phyloP scores from a whole-genome alignment of 768 basidiomycete species.

The Daedaleopsis nitida region DNA sequence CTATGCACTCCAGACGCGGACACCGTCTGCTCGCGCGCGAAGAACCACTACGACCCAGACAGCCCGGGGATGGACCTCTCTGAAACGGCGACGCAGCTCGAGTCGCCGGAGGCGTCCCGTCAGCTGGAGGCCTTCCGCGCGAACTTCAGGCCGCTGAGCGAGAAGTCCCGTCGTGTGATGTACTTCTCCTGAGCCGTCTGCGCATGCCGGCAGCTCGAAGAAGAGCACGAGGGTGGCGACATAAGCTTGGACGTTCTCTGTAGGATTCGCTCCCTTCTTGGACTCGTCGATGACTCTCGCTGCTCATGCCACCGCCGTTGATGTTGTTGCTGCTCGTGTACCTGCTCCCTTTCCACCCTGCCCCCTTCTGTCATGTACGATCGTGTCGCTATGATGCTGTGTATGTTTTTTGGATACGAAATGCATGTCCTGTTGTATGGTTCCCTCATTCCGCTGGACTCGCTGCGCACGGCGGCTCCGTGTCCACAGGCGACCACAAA shows the following conservation, averaged over 20 bases:
- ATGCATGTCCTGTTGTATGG: background rate
- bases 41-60: constrained; percentile 77
- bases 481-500: background rate
- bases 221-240: too few relatives aligned
- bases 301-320: background rate
- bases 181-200: constrained; percentile 35
- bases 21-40: constrained; percentile 74
- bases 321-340: background rate
- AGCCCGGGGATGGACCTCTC: constrained; percentile 54
- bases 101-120: constrained; percentile 37
- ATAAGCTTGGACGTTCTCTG: background rate
- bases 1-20: constrained; percentile 59
- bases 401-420: background rate
- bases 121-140: constrained; percentile 45
- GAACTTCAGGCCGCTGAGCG: constrained; percentile 59
- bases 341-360: background rate
- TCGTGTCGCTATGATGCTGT: too few relatives aligned
- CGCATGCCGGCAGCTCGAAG: background rate
- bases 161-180: constrained; percentile 43
- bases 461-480: background rate
- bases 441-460: background rate
- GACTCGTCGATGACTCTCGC: too few relatives aligned
- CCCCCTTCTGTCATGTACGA: background rate
- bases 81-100: constrained; percentile 53
- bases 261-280: too few relatives aligned